Percentiles rank a stretch among this genome's conserved stretches.
Evolutionary conservation across 208 protist genomes (phyloP).

Genomic region (Tritrichomonas musculus): DNA sequence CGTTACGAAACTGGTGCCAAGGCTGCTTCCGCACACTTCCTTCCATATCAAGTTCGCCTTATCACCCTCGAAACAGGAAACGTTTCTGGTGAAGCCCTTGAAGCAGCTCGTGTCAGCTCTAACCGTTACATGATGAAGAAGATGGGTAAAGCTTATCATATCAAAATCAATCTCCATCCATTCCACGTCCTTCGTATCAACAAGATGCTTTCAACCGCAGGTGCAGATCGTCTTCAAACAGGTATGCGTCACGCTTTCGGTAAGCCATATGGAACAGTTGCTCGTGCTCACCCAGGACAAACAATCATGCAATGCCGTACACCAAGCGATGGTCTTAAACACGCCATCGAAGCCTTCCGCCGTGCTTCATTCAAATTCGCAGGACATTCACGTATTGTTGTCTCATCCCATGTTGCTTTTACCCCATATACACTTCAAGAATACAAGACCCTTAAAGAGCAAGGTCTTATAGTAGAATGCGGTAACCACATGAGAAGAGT

Average conservation of each 20-base stretch:
- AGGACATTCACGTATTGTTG: neutral
- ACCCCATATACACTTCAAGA: neutral
- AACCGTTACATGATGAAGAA: slow-evolving; percentile 91
- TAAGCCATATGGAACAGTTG: slow-evolving; percentile 86
- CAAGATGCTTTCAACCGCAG: slow-evolving; percentile 99
- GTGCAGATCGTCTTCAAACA: slow-evolving; percentile 82
- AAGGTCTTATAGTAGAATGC: neutral
- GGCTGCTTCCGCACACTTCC: slow-evolving; percentile 81
- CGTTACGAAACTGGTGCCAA: slow-evolving; percentile 96
- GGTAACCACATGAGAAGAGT: neutral
- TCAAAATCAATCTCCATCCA: slow-evolving; percentile 93
- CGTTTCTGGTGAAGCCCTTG: slow-evolving; percentile 92
- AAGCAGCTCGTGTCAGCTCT: slow-evolving; percentile 96
- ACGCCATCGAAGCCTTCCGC: neutral
- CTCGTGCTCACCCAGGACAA: slow-evolving; percentile 91
- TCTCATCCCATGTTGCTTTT: neutral
- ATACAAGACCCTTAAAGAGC: neutral
- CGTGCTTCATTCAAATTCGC: slow-evolving; percentile 22
- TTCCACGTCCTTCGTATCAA: slow-evolving; percentile 99
- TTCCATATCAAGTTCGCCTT: slow-evolving; percentile 91
- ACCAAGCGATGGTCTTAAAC: neutral
- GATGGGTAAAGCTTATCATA: slow-evolving; percentile 96
- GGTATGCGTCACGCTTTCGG: slow-evolving; percentile 92
- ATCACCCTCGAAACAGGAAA: slow-evolving; percentile 95
- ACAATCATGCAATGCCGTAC: slow-evolving; percentile 89